Percentiles rank a stretch among this genome's conserved stretches.
phyloP scores from a whole-genome alignment of 352 stramenopile genomes.

The Pythium biforme region DNA sequence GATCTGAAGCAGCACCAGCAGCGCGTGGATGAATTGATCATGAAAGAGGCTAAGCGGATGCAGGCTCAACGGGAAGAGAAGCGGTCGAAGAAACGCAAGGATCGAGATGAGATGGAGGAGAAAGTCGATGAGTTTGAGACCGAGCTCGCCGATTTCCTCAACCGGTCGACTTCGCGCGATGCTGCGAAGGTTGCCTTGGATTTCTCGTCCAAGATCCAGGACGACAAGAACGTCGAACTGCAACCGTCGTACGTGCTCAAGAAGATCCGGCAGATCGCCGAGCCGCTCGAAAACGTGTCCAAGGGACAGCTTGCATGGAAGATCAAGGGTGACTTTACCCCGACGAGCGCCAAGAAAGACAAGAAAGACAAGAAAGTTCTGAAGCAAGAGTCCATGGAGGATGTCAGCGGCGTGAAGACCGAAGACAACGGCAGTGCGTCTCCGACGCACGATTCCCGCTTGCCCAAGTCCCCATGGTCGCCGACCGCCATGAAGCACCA shows the following conservation, averaged over 20 bases:
- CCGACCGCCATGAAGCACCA: conserved; percentile 40
- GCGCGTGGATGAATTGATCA: conserved; percentile 84
- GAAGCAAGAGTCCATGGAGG: conserved; percentile 21
- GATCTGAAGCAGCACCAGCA: conserved; percentile 76
- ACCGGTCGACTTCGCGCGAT: conserved; percentile 26
- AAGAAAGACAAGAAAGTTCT: conserved; percentile 34
- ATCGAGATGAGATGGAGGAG: conserved; percentile 66
- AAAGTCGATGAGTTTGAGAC: conserved; percentile 55
- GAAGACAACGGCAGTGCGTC: conserved; percentile 11
- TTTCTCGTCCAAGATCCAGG: conserved; percentile 36
- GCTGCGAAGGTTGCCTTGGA: conserved; percentile 40
- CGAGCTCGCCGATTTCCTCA: conserved; percentile 62
- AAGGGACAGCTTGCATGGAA: conserved; percentile 32
- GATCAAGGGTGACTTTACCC: conserved; percentile 26
- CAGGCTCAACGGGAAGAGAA: conserved; percentile 79
- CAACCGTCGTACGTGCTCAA: conserved; percentile 37
- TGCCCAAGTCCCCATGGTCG: conserved; percentile 39
- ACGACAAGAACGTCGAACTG: conserved; percentile 21
- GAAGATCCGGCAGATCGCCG: conserved; percentile 38
- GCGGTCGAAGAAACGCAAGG: conserved; percentile 76
- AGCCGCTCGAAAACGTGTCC: conserved; percentile 32
- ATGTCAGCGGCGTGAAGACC: conserved; percentile 9
- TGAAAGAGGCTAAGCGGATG: conserved; percentile 88
- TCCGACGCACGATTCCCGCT: conserved; percentile 4
- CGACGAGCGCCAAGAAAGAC: conserved; percentile 18